Base-by-base conservation (phyloP, 768 basidiomycete genomes). In the Tricholoma matsutake region DNA sequence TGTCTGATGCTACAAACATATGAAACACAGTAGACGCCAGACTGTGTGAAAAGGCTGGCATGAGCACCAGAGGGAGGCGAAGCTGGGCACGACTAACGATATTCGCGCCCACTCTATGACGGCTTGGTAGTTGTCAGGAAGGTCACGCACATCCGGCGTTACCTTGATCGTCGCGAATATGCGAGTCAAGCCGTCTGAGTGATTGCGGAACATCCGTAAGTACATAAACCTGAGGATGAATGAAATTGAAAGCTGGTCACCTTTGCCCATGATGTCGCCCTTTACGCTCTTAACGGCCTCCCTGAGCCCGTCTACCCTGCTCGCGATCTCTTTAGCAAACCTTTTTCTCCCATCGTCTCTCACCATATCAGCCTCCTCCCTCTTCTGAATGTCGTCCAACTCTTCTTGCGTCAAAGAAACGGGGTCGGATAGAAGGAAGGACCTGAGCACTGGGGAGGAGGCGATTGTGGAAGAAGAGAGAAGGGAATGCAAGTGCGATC, bases 21-120 rank as follows among this genome's bases (percentile, higher is more conserved):
- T 98, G 96, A 72, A 98, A 99, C 41, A 98, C 88, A 2, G 97
- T 96, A 5, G 97, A 96, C 0, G 97, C 97, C 64, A 98, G 79
- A 35, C 96, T 98, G 54, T 37, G 9, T 20, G 34, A 39, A 25
- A 58, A 57, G 31, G 39, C 51, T 20, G 57, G 39, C 52, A 52
- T 49, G 16, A 58, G 56, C 37, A 60, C n/a, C 20, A 16, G 7
- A 54, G 32, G n/a, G 45, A 22, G 6, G 55, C n/a, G 25, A 29
- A 41, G 31, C 29, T n/a, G 29, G 49, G 29, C 2, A 54, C 41
- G 20, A 81, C 94, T 70, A 61, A 96, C 94, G 96, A 96, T 70
- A 98, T 97, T 58, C 96, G 80, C 5, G 91, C 97, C 96, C 97
- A 99, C 73, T 98, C 96, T 6, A 96, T 71, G 51, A 98, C 94